phyloP scores from a whole-genome alignment of 495 filamentous ascomycete genomes.

The Aspergillus sclerotiicarbonarius region DNA sequence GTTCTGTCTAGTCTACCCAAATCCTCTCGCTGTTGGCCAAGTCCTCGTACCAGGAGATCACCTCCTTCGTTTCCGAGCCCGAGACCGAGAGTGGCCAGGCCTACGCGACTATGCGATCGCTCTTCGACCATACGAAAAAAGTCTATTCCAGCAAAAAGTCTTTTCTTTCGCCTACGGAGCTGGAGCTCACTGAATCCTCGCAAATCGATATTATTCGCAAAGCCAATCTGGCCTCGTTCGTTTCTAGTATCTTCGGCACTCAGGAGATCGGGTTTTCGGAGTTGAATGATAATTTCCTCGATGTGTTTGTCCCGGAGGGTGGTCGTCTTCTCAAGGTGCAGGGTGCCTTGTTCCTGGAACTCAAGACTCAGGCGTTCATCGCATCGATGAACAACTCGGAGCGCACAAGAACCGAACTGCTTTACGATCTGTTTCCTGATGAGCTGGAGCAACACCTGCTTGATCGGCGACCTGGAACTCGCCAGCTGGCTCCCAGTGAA shows the following conservation, averaged over 20 bases:
- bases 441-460: slow-evolving; percentile 64
- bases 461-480: slow-evolving; percentile 61
- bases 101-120: slow-evolving; percentile 74
- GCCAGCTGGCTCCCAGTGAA: slow-evolving; percentile 66
- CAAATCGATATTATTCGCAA: slow-evolving; percentile 77
- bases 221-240: slow-evolving; percentile 83
- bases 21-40: slow-evolving; percentile 68
- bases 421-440: slow-evolving; percentile 72
- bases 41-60: slow-evolving; percentile 68
- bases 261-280: slow-evolving; percentile 81
- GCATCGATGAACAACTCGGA: slow-evolving; percentile 66
- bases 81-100: slow-evolving; percentile 76
- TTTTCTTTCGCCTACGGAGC: slow-evolving; percentile 68
- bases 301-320: slow-evolving; percentile 78
- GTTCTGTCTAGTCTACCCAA: slow-evolving; percentile 59
- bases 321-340: slow-evolving; percentile 68
- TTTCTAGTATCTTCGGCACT: slow-evolving; percentile 77
- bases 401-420: slow-evolving; percentile 60
- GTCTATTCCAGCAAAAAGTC: slow-evolving; percentile 69
- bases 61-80: slow-evolving; percentile 66
- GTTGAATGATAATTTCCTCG: slow-evolving; percentile 79
- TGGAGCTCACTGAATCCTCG: slow-evolving; percentile 65
- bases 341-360: slow-evolving; percentile 70
- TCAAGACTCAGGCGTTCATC: slow-evolving; percentile 86
- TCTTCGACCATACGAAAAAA: slow-evolving; percentile 79